Evolutionary conservation across 805 yeast species (phyloP).

Genomic region (Lipomyces anomalus): DNA sequence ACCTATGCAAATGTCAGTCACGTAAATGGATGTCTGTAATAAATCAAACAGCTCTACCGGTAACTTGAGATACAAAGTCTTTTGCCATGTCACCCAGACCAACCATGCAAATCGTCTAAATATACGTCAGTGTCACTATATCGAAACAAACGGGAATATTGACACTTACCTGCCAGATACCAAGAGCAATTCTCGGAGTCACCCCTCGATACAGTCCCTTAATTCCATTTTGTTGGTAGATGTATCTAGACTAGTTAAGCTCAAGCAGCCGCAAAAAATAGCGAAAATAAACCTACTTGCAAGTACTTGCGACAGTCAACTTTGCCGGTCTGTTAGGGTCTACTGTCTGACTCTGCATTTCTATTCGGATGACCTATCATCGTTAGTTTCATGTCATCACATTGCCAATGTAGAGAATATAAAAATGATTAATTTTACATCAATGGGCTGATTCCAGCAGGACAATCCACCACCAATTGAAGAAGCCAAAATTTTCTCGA

Average conservation of each 20-base stretch:
- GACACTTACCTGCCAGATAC: constrained; percentile 99
- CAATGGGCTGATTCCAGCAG: constrained; percentile 99
- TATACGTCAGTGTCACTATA: neutral
- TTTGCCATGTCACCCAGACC: constrained; percentile 93
- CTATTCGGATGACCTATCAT: constrained; percentile 92
- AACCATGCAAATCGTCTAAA: constrained; percentile 88
- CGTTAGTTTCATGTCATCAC: too few species aligned
- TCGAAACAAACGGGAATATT: constrained; percentile 39
- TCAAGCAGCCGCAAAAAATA: too few species aligned
- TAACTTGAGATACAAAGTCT: too few species aligned
- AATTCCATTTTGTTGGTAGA: constrained; percentile 74
- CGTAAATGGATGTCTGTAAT: too few species aligned
- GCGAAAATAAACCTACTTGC: too few species aligned
- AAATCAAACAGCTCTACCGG: constrained; percentile 48
- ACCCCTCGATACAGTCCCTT: constrained; percentile 94
- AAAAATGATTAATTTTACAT: too few species aligned
- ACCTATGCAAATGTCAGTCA: too few species aligned
- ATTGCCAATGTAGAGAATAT: too few species aligned
- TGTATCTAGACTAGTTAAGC: too few species aligned
- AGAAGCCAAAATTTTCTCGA: constrained; percentile 78
- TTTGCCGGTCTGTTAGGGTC: constrained; percentile 96
- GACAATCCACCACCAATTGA: constrained; percentile 94
- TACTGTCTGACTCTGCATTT: constrained; percentile 91
- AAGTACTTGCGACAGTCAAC: constrained; percentile 67
- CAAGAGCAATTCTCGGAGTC: constrained; percentile 92